These are phyloP conservation scores for Capsicum rhomboideum DNA, from an alignment of 257 asterid genomes.

Conservation along the genomic window DNA sequence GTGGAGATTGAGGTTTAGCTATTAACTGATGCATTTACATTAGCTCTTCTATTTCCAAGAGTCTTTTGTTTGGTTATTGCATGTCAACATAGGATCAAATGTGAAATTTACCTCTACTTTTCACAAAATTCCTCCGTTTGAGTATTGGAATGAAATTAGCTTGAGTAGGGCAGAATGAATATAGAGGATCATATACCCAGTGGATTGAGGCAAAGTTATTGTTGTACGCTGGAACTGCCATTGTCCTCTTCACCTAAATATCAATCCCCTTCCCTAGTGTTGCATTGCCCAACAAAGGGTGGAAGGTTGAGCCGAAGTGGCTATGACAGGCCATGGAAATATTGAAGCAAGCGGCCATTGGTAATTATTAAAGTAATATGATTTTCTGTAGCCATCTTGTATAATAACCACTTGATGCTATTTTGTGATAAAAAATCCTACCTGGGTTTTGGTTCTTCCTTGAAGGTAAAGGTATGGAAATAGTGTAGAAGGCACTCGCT, in stretches of 20 bases:
- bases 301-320: not conserved
- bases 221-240: not conserved
- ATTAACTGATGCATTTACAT: not conserved
- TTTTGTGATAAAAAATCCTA: not conserved
- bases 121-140: not conserved
- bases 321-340: not conserved
- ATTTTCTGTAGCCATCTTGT: not conserved
- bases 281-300: not conserved
- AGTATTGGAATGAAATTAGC: not conserved
- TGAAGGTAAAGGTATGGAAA: not conserved
- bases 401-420: not conserved
- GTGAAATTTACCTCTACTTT: not conserved
- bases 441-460: not conserved
- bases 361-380: not conserved
- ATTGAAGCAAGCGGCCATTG: not conserved
- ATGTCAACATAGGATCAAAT: not conserved
- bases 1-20: not conserved
- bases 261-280: not conserved
- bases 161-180: not conserved
- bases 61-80: not conserved
- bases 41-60: not conserved
- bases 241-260: not conserved
- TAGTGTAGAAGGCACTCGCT: not conserved
- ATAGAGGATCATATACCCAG: not conserved
- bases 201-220: not conserved